Evolutionary conservation across 164 flowering plant species (phyloP).

Genomic region (Vitis riparia): DNA sequence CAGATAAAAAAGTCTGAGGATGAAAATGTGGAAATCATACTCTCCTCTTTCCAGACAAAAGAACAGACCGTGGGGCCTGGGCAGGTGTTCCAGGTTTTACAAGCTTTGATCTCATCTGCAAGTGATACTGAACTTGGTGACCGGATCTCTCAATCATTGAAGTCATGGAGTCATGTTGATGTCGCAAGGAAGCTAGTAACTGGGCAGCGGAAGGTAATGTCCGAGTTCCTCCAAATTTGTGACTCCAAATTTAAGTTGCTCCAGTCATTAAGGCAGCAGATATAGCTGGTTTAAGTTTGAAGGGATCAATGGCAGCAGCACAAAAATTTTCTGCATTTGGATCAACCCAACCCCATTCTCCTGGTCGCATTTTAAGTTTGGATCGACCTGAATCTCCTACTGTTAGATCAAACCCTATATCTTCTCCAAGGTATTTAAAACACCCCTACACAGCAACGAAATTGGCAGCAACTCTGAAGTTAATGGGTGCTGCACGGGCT

Average conservation of each 20-base stretch:
- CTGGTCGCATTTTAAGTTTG: neutral
- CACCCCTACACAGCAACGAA: too few species aligned
- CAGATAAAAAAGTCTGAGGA: constrained; percentile 47
- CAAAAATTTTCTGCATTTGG: neutral
- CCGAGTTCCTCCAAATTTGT: constrained; percentile 57
- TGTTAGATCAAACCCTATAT: too few species aligned
- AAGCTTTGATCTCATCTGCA: constrained; percentile 23
- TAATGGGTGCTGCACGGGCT: neutral
- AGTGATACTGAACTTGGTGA: constrained; percentile 48
- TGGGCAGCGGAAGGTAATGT: constrained; percentile 37
- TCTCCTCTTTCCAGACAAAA: constrained; percentile 33
- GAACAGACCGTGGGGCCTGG: constrained; percentile 62
- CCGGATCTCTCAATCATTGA: constrained; percentile 41
- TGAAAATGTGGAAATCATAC: constrained; percentile 38
- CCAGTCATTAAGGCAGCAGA: constrained; percentile 45
- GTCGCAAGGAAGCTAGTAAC: constrained; percentile 49
- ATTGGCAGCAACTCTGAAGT: neutral
- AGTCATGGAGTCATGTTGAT: constrained; percentile 54
- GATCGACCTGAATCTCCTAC: neutral
- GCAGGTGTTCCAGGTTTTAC: constrained; percentile 40
- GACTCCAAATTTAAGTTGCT: constrained; percentile 49
- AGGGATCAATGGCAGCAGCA: neutral
- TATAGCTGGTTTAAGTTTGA: constrained; percentile 23
- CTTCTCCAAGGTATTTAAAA: too few species aligned
- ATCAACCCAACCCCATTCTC: neutral